Percentiles rank a stretch among this genome's conserved stretches.
These are phyloP conservation scores for Hypoxylon subgilvum DNA, from an alignment of 495 filamentous ascomycete genomes.

Conservation along the genomic window DNA sequence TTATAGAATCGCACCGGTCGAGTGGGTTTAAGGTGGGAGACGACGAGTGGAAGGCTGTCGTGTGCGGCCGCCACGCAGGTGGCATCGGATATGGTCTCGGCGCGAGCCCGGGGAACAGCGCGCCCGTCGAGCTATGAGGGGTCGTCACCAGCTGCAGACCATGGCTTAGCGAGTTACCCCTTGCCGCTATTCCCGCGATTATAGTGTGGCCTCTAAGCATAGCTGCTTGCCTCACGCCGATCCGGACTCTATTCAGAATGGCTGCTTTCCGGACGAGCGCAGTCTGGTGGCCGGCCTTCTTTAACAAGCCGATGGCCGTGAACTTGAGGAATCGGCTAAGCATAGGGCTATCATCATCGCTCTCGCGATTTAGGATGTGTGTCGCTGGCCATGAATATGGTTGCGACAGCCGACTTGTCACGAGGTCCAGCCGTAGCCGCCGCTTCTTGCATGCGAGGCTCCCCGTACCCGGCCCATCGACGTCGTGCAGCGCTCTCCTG, in stretches of 20 bases:
- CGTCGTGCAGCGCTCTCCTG: slow-evolving; percentile 62
- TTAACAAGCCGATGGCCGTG: slow-evolving; percentile 27
- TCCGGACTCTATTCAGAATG: slow-evolving; percentile 60
- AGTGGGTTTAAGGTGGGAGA: background rate
- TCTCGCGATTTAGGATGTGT: slow-evolving; percentile 67
- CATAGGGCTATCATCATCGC: slow-evolving; percentile 50
- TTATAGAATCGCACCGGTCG: background rate
- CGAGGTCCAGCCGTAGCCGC: slow-evolving; percentile 63
- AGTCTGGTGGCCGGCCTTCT: slow-evolving; percentile 39
- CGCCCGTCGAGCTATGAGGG: slow-evolving; percentile 11
- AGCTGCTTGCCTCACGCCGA: slow-evolving; percentile 43
- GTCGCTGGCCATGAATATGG: slow-evolving; percentile 72
- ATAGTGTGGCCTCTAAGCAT: slow-evolving; percentile 33
- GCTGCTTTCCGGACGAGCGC: slow-evolving; percentile 59
- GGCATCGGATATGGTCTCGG: slow-evolving; percentile 23
- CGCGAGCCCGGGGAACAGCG: slow-evolving; percentile 19
- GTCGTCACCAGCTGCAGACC: slow-evolving; percentile 36
- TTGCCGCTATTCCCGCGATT: slow-evolving; percentile 34
- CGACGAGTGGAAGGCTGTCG: slow-evolving; percentile 22
- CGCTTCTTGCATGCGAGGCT: slow-evolving; percentile 67
- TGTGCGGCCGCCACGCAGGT: slow-evolving; percentile 33
- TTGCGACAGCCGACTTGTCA: slow-evolving; percentile 71
- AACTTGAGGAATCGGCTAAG: slow-evolving; percentile 63
- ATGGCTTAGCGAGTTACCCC: slow-evolving; percentile 33
- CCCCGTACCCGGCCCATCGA: slow-evolving; percentile 64